Percentiles rank a stretch among this genome's conserved stretches.
phyloP scores from a whole-genome alignment of 352 stramenopile species.

The Globisporangium polare region DNA sequence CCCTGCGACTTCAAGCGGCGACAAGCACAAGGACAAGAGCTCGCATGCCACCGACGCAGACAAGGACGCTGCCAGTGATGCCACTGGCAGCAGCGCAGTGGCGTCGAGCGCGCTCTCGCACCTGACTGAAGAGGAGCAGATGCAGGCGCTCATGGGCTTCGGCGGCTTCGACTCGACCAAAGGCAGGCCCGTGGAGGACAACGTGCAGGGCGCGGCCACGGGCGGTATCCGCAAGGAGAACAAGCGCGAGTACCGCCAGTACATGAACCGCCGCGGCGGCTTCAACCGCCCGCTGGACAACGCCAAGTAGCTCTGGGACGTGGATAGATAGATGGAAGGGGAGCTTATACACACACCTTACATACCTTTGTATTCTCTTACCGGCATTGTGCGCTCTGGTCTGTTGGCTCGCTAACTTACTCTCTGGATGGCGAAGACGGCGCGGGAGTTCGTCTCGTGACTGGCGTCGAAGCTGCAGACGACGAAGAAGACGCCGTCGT shows the following conservation, averaged over 20 bases:
- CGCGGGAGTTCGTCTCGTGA: not conserved
- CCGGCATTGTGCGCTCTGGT: not conserved
- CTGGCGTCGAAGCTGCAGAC: slow-evolving; percentile 1
- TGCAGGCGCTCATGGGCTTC: slow-evolving; percentile 86
- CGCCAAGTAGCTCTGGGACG: slow-evolving; percentile 3
- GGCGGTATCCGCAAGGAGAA: slow-evolving; percentile 87
- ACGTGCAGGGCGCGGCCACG: slow-evolving; percentile 71
- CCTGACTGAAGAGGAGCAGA: slow-evolving; percentile 78
- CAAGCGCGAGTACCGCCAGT: slow-evolving; percentile 95
- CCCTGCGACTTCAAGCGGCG: not conserved
- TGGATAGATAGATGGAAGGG: not conserved
- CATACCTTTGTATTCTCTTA: not conserved
- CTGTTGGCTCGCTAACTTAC: not conserved
- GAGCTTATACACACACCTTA: not conserved
- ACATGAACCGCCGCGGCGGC: slow-evolving; percentile 96
- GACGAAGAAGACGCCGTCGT: not conserved
- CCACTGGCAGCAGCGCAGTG: not conserved
- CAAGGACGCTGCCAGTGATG: slow-evolving; percentile 4
- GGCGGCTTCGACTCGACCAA: slow-evolving; percentile 93
- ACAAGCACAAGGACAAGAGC: not conserved
- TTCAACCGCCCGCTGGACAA: slow-evolving; percentile 95
- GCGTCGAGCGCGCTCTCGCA: slow-evolving; percentile 13
- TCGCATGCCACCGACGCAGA: not conserved
- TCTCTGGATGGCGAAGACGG: slow-evolving; percentile 3
- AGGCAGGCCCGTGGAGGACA: slow-evolving; percentile 91